Evolutionary conservation across 441 rosid genomes (phyloP).

Genomic region (Eutrema salsugineum): DNA sequence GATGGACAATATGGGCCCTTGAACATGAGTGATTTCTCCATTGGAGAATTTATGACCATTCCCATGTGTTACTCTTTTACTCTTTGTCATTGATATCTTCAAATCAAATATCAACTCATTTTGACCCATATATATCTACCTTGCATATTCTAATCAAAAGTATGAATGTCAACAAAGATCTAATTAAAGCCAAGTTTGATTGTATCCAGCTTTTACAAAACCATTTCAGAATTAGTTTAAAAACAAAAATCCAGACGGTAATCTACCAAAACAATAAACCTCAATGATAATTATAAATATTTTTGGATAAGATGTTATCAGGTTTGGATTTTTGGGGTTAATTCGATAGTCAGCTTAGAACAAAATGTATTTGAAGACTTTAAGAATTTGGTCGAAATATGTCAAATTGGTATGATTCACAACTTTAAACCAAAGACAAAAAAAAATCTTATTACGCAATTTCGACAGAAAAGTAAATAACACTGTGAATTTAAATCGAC

Average conservation of each 20-base stretch:
- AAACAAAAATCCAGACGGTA: not conserved
- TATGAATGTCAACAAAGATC: not conserved
- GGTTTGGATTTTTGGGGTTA: not conserved
- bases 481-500: not conserved
- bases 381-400: not conserved
- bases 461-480: not conserved
- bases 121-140: slow-evolving; percentile 12
- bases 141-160: not conserved
- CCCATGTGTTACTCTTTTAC: slow-evolving; percentile 27
- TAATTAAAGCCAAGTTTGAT: not conserved
- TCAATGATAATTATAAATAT: too few species aligned
- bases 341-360: not conserved
- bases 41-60: slow-evolving; percentile 27
- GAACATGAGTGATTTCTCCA: slow-evolving; percentile 26
- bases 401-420: not conserved
- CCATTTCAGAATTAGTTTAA: not conserved
- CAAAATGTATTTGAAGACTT: not conserved
- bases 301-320: not conserved
- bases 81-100: slow-evolving; percentile 5
- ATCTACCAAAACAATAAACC: too few species aligned
- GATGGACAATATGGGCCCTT: slow-evolving; percentile 32
- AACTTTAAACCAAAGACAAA: slow-evolving; percentile 8
- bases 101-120: slow-evolving; percentile 11
- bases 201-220: not conserved
- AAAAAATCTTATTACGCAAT: slow-evolving; percentile 9